Base-by-base conservation (phyloP, 1,284 basidiomycete species). In the Hemileia vastatrix region DNA sequence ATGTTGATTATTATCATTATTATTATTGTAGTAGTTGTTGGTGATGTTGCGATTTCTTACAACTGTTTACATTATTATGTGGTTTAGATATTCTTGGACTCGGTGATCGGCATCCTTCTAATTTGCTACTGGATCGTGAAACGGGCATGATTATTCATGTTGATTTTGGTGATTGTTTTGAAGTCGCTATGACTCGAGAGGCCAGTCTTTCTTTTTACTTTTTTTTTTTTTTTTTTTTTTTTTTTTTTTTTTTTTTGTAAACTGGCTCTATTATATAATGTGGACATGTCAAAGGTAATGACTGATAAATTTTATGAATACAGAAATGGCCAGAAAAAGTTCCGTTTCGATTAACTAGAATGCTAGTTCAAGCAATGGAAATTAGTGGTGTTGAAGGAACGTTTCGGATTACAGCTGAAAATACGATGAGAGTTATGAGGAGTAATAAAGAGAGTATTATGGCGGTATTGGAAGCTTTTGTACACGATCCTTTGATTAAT, bases 351-450 rank as follows among this genome's bases (percentile, higher is more conserved):
- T 81, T 99, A 67, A 99, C 95, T 9, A 82, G 95, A 68, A 98
- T 99, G 95, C 82, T 99, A 64, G 95, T 92, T 31, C 91, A 96
- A 76, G 95, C 95, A 2, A 98, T 99, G 95, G 95, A 99, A 82
- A 90, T 90, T 66, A 75, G 82, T 67, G 95, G 95, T 18, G 94
- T 98, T 69, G 90, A 96, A 73, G 95, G 95, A 43, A 95, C 91
- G 71, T 99, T 94, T 83, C 84, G 90, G 72, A 86, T 87, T 69
- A 94, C 90, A 8, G 95, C 91, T 79, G 93, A 97, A 75, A 94
- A 94, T 70, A 91, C 91, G 43, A 98, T 99, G 95, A 83, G 85
- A 65, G 95, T 99, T 4, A 78, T 98, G 65, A 86, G 95, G 33
- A 90, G 90, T 65, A 98, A 98, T 80, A 92, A 94, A 77, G 95